These are phyloP conservation scores for Blastobotrys petasosporus DNA, from an alignment of 1,139 yeast genomes.

Conservation along the genomic window DNA sequence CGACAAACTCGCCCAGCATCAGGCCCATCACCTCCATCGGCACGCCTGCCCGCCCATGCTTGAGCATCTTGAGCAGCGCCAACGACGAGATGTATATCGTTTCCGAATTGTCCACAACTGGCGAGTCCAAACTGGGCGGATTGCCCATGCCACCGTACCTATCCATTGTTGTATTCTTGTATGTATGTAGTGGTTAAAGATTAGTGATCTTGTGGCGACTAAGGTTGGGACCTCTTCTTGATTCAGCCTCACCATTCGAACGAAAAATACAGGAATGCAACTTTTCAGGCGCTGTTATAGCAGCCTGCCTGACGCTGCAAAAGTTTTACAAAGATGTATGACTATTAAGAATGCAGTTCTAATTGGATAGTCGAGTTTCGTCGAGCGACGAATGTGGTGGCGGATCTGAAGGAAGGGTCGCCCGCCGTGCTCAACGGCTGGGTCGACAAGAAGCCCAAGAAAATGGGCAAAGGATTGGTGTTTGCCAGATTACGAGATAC, in stretches of 20 bases:
- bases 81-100: slow-evolving; percentile 94
- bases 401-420: slow-evolving; percentile 4
- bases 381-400: slow-evolving; percentile 3
- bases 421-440: slow-evolving; percentile 60
- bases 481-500: slow-evolving; percentile 74
- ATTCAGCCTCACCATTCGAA: too few relatives aligned
- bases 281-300: too few relatives aligned
- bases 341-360: not conserved
- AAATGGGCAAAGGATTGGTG: slow-evolving; percentile 48
- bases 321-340: slow-evolving; percentile 1
- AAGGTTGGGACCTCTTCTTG: too few relatives aligned
- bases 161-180: slow-evolving; percentile 44
- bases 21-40: slow-evolving; percentile 99
- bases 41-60: slow-evolving; percentile 98
- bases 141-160: slow-evolving; percentile 40
- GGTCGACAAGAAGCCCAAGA: slow-evolving; percentile 67
- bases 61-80: slow-evolving; percentile 92
- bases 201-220: not conserved
- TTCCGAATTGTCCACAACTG: slow-evolving; percentile 90
- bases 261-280: too few relatives aligned
- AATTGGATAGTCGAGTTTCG: slow-evolving; percentile 6
- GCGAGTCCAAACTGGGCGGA: slow-evolving; percentile 47
- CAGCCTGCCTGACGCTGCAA: not conserved
- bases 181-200: not conserved
- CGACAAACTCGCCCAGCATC: slow-evolving; percentile 97